Evolutionary conservation across 2,329 filamentous ascomycete species (phyloP).

Genomic region (Volutella citrinella): DNA sequence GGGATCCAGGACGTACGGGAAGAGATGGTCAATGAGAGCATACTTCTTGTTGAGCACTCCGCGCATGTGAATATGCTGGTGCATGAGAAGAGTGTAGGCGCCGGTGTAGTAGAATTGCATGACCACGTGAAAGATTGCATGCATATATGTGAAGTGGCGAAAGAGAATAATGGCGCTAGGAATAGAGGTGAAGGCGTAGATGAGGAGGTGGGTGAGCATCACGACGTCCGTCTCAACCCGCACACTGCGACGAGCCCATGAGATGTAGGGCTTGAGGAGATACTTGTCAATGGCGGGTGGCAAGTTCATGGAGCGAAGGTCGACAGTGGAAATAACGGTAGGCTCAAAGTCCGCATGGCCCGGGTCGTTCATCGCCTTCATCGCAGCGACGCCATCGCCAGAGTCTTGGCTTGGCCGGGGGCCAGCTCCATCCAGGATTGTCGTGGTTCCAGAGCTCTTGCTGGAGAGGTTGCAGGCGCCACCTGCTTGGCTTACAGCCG

Average conservation of each 20-base stretch:
- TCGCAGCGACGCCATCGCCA: constrained; percentile 8
- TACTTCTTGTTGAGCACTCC: constrained; percentile 61
- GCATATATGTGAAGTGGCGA: constrained; percentile 62
- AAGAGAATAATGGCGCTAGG: constrained; percentile 67
- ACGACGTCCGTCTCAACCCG: constrained; percentile 70
- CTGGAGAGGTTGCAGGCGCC: not conserved
- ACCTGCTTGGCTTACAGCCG: constrained; percentile 2
- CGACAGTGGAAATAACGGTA: constrained; percentile 41
- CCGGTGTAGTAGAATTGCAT: constrained; percentile 70
- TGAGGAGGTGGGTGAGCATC: constrained; percentile 71
- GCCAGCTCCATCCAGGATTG: constrained; percentile 3
- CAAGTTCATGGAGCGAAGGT: constrained; percentile 36
- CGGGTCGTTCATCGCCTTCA: constrained; percentile 42
- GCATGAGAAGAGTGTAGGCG: constrained; percentile 76
- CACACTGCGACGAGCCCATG: constrained; percentile 52
- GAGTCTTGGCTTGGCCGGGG: constrained; percentile 4
- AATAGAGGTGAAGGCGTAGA: constrained; percentile 68
- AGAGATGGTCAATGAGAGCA: constrained; percentile 57
- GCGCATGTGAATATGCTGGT: constrained; percentile 78
- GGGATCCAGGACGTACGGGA: constrained; percentile 73
- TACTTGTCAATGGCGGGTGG: constrained; percentile 42
- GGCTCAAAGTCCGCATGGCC: constrained; percentile 41
- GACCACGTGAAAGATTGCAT: constrained; percentile 62
- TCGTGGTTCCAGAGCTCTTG: constrained; percentile 5
- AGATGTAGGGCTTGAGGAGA: constrained; percentile 58